phyloP scores from a whole-genome alignment of 2,329 filamentous ascomycete genomes.

The Scopulariopsis brevicaulis region DNA sequence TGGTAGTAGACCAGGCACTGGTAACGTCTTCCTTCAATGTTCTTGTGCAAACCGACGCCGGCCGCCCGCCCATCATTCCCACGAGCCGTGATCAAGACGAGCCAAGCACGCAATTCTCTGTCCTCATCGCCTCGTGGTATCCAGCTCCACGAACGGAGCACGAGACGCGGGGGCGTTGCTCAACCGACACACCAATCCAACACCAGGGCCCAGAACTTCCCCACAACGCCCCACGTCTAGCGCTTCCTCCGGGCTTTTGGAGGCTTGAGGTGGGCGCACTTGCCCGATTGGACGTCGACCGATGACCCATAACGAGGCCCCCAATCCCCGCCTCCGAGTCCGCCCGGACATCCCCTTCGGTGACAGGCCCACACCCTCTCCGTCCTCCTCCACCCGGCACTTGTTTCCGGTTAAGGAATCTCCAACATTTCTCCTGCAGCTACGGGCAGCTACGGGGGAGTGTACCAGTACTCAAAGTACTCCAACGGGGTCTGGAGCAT shows the following conservation, averaged over 20 bases:
- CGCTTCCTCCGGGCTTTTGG: background rate
- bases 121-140: background rate
- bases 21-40: background rate
- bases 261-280: background rate
- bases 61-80: background rate
- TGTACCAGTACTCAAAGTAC: too few species aligned
- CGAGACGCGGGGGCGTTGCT: too few species aligned
- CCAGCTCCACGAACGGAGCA: too few species aligned
- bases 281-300: slow-evolving; percentile 1
- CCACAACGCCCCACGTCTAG: background rate
- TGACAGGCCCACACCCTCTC: background rate
- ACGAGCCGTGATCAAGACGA: background rate
- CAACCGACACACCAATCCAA: background rate
- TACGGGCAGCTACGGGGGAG: too few species aligned
- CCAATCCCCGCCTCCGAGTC: background rate
- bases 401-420: background rate
- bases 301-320: background rate
- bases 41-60: too few species aligned
- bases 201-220: background rate
- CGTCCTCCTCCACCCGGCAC: background rate
- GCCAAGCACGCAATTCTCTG: background rate
- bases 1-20: background rate
- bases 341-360: slow-evolving; percentile 1
- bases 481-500: background rate
- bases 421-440: background rate